Evolutionary conservation across 805 yeast genomes (phyloP).

Genomic region (Isabelozyma rhagii): DNA sequence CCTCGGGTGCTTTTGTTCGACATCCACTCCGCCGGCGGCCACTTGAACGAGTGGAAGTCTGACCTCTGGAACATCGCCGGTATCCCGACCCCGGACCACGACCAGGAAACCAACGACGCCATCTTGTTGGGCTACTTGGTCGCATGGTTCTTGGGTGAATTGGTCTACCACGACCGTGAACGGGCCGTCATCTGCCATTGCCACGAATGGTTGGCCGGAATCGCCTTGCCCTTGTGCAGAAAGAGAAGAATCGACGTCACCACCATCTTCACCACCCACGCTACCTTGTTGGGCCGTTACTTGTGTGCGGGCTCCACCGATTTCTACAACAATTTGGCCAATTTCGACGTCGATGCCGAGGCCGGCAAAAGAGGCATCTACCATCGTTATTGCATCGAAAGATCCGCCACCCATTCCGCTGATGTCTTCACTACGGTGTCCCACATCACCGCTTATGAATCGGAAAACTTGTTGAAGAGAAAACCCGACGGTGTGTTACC

Average conservation of each 20-base stretch:
- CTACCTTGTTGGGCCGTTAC: conserved; percentile 91
- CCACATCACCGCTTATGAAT: conserved; percentile 94
- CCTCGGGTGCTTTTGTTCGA: conserved; percentile 91
- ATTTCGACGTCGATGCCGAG: conserved; percentile 94
- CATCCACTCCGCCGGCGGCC: conserved; percentile 63
- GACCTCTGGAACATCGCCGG: conserved; percentile 91
- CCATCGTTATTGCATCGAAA: conserved; percentile 93
- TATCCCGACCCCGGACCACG: conserved; percentile 89
- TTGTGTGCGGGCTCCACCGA: conserved; percentile 96
- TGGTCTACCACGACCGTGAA: conserved; percentile 76
- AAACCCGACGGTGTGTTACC: conserved; percentile 98
- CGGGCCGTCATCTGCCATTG: conserved; percentile 92
- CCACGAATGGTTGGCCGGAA: conserved; percentile 98
- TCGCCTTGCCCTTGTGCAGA: conserved; percentile 88
- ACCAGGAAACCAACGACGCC: conserved; percentile 87
- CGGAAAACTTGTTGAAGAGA: conserved; percentile 88
- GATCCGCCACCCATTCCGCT: conserved; percentile 93
- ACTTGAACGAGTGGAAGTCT: conserved; percentile 88
- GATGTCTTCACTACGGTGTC: conserved; percentile 98
- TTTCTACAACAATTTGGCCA: conserved; percentile 84
- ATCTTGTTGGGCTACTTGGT: conserved; percentile 88
- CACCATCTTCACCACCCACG: conserved; percentile 96
- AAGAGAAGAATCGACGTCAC: conserved; percentile 90
- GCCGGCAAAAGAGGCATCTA: conserved; percentile 98
- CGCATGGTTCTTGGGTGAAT: conserved; percentile 96